A percentile compares a stretch with the other conserved stretches of the same genome.
Evolutionary conservation across 202 grass and related monocot genomes (phyloP).

Genomic region (Digitaria exilis): DNA sequence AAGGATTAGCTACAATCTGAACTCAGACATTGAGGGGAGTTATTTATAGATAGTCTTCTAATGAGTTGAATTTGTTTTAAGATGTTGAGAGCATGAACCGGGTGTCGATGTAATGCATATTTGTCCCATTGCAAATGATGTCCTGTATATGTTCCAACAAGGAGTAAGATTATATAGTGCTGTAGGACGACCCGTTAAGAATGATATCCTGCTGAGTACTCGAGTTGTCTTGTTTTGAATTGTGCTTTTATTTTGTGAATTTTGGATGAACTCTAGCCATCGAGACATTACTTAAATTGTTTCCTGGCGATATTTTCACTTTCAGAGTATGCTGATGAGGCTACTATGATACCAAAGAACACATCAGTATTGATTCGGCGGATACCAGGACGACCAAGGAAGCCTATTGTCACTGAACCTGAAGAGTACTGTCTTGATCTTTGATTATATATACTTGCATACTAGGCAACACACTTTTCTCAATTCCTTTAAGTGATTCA

Average conservation of each 20-base stretch:
- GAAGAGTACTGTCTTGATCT: slow-evolving; percentile 81
- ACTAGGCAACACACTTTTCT: slow-evolving; percentile 34
- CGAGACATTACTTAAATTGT: slow-evolving; percentile 41
- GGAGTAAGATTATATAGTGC: background rate
- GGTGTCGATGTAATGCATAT: background rate
- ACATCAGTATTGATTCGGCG: slow-evolving; percentile 97
- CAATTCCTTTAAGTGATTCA: slow-evolving; percentile 31
- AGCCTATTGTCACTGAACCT: slow-evolving; percentile 70
- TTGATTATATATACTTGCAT: slow-evolving; percentile 46
- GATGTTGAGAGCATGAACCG: slow-evolving; percentile 11
- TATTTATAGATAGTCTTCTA: background rate
- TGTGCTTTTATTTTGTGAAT: slow-evolving; percentile 19
- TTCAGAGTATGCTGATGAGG: slow-evolving; percentile 99
- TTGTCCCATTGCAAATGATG: background rate
- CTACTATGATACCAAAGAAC: slow-evolving; percentile 93
- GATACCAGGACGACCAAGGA: slow-evolving; percentile 86
- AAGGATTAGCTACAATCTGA: slow-evolving; percentile 15
- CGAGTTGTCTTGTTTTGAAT: background rate
- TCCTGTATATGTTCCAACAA: slow-evolving; percentile 33
- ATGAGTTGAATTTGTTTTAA: slow-evolving; percentile 1
- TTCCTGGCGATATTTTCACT: slow-evolving; percentile 49
- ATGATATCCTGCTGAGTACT: slow-evolving; percentile 8
- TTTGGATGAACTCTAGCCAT: slow-evolving; percentile 29
- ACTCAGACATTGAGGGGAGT: background rate
- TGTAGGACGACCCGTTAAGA: background rate